phyloP scores from a whole-genome alignment of 257 asterid genomes.

The Lycium barbarum region DNA sequence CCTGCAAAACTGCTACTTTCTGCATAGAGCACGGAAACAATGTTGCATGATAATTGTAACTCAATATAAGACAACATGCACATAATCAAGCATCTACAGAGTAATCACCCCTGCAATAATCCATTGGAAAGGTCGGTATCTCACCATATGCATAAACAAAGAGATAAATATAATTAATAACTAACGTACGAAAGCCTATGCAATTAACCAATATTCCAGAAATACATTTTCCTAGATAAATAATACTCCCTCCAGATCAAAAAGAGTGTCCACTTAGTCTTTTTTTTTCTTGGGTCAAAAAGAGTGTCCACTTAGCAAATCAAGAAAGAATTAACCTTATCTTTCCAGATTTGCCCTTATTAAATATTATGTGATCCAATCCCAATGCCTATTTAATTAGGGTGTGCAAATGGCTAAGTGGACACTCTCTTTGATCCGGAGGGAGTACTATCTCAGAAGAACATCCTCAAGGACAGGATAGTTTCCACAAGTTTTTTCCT shows the following conservation, averaged over 20 bases:
- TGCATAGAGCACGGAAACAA: conserved; percentile 37
- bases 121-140: conserved; percentile 3
- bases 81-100: conserved; percentile 16
- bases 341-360: too few species aligned
- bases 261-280: too few species aligned
- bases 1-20: conserved; percentile 59
- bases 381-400: too few species aligned
- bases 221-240: neutral
- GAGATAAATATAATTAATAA: neutral
- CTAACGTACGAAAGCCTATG: conserved; percentile 1
- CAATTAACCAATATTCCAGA: conserved; percentile 9
- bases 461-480: neutral
- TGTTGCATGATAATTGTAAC: conserved; percentile 9
- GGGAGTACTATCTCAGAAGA: neutral
- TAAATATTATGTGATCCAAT: too few species aligned
- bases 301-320: too few species aligned
- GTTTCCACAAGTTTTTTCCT: neutral
- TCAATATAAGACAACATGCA: neutral
- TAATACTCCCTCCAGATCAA: neutral
- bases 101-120: conserved; percentile 17
- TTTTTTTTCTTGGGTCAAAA: too few species aligned
- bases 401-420: too few species aligned
- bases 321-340: too few species aligned
- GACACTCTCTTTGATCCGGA: too few species aligned
- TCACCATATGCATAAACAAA: conserved; percentile 16